Percentiles rank a stretch among this genome's conserved stretches.
phyloP scores from a whole-genome alignment of 2,329 filamentous ascomycete species.

The Calonectria pteridis region DNA sequence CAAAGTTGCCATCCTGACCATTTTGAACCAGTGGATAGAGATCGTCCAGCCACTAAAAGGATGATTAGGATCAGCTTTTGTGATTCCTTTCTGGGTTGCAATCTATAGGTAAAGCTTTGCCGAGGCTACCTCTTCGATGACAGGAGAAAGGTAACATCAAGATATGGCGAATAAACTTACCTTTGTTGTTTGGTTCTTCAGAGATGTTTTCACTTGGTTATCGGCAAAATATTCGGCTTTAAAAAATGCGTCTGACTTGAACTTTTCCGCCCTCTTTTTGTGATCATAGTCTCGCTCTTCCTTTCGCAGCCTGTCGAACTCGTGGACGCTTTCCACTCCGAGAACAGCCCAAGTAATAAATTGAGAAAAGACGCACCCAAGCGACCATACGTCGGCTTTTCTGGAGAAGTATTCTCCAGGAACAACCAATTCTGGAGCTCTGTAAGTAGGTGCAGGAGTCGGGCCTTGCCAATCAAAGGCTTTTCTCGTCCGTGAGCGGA shows the following conservation, averaged over 20 bases:
- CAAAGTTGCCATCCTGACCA: neutral
- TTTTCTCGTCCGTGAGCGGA: neutral
- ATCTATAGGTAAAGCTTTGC: neutral
- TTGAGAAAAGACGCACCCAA: constrained; percentile 30
- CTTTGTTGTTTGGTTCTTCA: neutral
- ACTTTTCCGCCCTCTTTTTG: neutral
- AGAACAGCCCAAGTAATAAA: constrained; percentile 22
- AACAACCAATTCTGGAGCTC: constrained; percentile 12
- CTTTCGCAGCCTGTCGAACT: neutral
- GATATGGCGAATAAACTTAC: too few relatives aligned
- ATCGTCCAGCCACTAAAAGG: neutral
- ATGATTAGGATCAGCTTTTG: too few relatives aligned
- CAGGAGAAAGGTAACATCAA: too few relatives aligned
- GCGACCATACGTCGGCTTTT: constrained; percentile 26
- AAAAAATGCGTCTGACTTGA: constrained; percentile 1
- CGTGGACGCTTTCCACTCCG: constrained; percentile 10
- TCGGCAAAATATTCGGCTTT: neutral
- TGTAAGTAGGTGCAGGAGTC: neutral
- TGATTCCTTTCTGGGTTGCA: too few relatives aligned
- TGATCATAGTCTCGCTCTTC: neutral
- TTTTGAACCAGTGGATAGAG: neutral
- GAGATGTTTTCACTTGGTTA: neutral
- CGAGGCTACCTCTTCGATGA: neutral
- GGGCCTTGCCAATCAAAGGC: neutral
- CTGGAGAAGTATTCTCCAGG: neutral